Conservation (phyloP, 192 early-diverging fungal species). For the Funneliformis geosporum region DNA sequence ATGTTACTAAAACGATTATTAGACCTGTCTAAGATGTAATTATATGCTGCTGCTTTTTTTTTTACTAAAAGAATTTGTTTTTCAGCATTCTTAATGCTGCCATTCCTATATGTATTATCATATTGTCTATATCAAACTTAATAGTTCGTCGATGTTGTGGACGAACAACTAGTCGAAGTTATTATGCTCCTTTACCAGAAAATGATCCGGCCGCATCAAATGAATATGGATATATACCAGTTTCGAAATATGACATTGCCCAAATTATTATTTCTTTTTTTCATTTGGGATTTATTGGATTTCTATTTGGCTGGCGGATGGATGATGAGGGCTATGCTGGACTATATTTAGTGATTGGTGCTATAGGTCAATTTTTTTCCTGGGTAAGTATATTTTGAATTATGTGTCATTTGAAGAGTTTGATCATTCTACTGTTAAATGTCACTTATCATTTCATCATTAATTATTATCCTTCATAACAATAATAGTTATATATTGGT, state of each 20-base stretch:
- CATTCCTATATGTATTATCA: constrained; percentile 4
- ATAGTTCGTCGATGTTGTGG: neutral
- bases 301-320: constrained; percentile 27
- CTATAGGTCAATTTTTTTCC: constrained; percentile 32
- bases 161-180: neutral
- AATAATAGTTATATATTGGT: constrained; percentile 29
- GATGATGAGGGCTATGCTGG: constrained; percentile 34
- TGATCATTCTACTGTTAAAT: neutral
- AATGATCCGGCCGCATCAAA: neutral
- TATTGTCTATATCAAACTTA: constrained; percentile 15
- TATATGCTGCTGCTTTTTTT: neutral
- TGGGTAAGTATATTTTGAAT: constrained; percentile 29
- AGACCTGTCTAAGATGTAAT: neutral
- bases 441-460: neutral
- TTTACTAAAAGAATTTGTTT: neutral
- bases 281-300: constrained; percentile 29
- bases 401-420: neutral
- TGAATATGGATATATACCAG: constrained; percentile 12
- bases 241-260: constrained; percentile 28
- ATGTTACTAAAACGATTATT: neutral
- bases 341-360: constrained; percentile 28
- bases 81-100: constrained; percentile 25
- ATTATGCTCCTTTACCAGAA: neutral
- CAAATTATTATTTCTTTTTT: constrained; percentile 33
- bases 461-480: neutral